phyloP scores from a whole-genome alignment of 305 asterid genomes.

The Solanum hybrid region DNA sequence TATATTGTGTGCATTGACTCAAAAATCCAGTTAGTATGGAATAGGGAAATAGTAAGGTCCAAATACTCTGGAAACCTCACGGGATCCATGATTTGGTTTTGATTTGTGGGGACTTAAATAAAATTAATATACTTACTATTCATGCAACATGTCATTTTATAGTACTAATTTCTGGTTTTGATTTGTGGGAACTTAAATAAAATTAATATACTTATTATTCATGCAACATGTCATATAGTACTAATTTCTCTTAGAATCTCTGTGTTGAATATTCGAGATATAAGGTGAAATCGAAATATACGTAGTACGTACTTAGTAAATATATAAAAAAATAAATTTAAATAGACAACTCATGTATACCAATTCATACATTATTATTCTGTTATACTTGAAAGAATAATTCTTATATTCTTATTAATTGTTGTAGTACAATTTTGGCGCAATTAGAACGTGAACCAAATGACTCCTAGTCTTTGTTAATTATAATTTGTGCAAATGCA shows the following conservation, averaged over 20 bases:
- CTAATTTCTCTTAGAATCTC: neutral
- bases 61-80: neutral
- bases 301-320: neutral
- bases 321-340: neutral
- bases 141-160: neutral
- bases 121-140: neutral
- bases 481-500: neutral
- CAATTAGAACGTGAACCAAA: neutral
- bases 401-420: too few species aligned
- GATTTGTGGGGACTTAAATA: neutral
- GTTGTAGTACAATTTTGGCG: neutral
- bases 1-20: too few species aligned
- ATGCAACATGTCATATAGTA: neutral
- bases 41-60: neutral
- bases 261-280: neutral
- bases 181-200: neutral
- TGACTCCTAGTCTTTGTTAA: neutral
- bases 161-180: neutral
- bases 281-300: neutral
- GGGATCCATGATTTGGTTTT: neutral
- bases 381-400: too few species aligned
- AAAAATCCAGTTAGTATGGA: too few species aligned
- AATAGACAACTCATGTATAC: neutral
- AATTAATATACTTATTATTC: too few species aligned
- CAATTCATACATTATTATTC: neutral